Evolutionary conservation across 2,329 filamentous ascomycete species (phyloP).

Genomic region (Aspergillus carbonarius): DNA sequence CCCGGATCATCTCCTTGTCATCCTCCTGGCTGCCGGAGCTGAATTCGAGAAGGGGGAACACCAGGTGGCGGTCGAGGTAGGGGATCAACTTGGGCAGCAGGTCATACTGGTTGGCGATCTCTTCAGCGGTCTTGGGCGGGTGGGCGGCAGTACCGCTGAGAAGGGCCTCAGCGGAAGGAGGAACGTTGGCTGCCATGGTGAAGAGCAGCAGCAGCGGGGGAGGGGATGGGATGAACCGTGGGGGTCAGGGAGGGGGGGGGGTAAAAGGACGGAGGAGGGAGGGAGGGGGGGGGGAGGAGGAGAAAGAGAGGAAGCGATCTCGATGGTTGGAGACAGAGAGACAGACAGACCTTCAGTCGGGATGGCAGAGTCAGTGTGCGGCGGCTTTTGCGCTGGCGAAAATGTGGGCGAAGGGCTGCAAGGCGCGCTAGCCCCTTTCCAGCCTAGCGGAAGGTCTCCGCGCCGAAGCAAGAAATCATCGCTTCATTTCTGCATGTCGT

Average conservation of each 20-base stretch:
- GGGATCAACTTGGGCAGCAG: constrained; percentile 86
- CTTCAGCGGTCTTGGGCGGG: constrained; percentile 43
- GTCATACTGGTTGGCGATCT: constrained; percentile 70
- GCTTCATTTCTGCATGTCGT: constrained; percentile 15
- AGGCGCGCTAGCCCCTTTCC: constrained; percentile 31
- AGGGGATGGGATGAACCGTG: constrained; percentile 19
- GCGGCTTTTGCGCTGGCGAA: constrained; percentile 29
- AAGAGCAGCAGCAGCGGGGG: constrained; percentile 13
- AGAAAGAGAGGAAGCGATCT: constrained; percentile 10
- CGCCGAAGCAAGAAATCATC: constrained; percentile 25
- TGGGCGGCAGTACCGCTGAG: constrained; percentile 50
- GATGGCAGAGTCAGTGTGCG: constrained; percentile 24
- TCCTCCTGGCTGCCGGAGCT: constrained; percentile 72
- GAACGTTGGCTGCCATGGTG: constrained; percentile 54
- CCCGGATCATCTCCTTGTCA: constrained; percentile 72
- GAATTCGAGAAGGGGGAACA: constrained; percentile 96
- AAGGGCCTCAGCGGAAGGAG: constrained; percentile 50
- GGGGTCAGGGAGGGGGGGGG: constrained; percentile 16
- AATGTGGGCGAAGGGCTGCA: constrained; percentile 34
- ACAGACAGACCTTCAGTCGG: not conserved
- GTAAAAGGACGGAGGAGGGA: constrained; percentile 13
- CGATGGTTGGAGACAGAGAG: constrained; percentile 14
- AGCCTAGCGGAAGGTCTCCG: constrained; percentile 27
- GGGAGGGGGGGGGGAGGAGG: constrained; percentile 15
- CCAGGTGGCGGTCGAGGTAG: constrained; percentile 91